phyloP scores from a whole-genome alignment of 768 basidiomycete species.

The Tulasnella sp. region DNA sequence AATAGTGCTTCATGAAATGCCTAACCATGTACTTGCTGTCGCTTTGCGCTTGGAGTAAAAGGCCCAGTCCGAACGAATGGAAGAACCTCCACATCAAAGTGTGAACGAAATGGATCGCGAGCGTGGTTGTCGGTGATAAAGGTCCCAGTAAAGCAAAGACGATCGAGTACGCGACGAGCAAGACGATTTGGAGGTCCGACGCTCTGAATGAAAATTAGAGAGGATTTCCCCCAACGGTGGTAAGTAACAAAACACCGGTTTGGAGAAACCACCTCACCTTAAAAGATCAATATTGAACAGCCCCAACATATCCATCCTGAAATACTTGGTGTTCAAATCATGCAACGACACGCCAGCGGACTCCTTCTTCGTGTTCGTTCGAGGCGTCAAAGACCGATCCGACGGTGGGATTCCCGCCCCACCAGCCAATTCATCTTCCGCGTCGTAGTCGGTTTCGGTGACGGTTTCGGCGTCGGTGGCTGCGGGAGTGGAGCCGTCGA shows the following conservation, averaged over 20 bases:
- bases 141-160: conserved; percentile 45
- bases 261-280: conserved; percentile 39
- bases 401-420: neutral
- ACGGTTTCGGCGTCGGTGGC: conserved; percentile 67
- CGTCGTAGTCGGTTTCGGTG: conserved; percentile 49
- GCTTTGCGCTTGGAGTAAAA: conserved; percentile 76
- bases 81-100: conserved; percentile 79
- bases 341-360: conserved; percentile 53
- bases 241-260: conserved; percentile 21
- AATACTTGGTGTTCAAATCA: conserved; percentile 84
- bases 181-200: conserved; percentile 70
- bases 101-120: conserved; percentile 70
- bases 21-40: conserved; percentile 81
- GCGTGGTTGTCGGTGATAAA: conserved; percentile 41
- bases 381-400: neutral
- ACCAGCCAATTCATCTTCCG: neutral
- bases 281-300: conserved; percentile 76
- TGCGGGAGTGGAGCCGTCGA: conserved; percentile 44
- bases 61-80: conserved; percentile 81
- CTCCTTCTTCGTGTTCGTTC: neutral
- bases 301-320: conserved; percentile 77
- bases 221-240: conserved; percentile 12
- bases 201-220: conserved; percentile 49
- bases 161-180: conserved; percentile 64
- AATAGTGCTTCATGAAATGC: conserved; percentile 92